Evolutionary conservation across 768 basidiomycete species (phyloP).

Genomic region (Hygrophorus russula): DNA sequence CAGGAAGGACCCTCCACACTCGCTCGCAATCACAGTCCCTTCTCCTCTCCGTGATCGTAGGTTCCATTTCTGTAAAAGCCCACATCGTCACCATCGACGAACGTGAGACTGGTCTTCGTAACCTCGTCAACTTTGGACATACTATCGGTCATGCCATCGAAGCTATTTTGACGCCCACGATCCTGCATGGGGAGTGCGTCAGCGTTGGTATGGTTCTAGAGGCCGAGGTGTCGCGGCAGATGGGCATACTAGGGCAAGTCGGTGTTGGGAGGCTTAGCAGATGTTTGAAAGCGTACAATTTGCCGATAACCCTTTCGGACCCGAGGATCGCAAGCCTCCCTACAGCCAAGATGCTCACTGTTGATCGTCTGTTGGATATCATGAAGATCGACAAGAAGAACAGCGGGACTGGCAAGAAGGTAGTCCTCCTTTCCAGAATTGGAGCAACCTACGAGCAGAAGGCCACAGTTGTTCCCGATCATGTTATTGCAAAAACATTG

Average conservation of each 20-base stretch:
- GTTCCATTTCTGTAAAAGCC: slow-evolving; percentile 90
- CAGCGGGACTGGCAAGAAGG: slow-evolving; percentile 82
- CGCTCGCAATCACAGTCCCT: slow-evolving; percentile 73
- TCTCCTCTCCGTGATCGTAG: slow-evolving; percentile 83
- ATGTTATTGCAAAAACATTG: slow-evolving; percentile 71
- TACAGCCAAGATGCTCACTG: slow-evolving; percentile 58
- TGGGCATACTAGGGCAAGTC: slow-evolving; percentile 85
- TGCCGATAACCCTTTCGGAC: slow-evolving; percentile 75
- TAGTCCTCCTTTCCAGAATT: slow-evolving; percentile 84
- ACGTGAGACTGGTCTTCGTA: slow-evolving; percentile 91
- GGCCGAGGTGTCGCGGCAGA: slow-evolving; percentile 81
- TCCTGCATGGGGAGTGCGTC: slow-evolving; percentile 95
- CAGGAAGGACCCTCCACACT: slow-evolving; percentile 46
- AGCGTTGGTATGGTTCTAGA: slow-evolving; percentile 95
- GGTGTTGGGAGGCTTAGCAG: slow-evolving; percentile 84
- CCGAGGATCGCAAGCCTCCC: slow-evolving; percentile 67
- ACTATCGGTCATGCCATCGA: slow-evolving; percentile 98
- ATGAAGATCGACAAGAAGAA: slow-evolving; percentile 99
- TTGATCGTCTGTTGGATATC: slow-evolving; percentile 78
- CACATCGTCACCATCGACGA: slow-evolving; percentile 97
- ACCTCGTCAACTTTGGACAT: slow-evolving; percentile 98
- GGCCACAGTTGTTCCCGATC: slow-evolving; percentile 78
- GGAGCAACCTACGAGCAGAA: slow-evolving; percentile 88
- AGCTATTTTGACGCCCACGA: slow-evolving; percentile 84
- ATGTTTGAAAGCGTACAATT: slow-evolving; percentile 82